Conservation (phyloP, 768 basidiomycete genomes). For the Kwoniella shandongensis region DNA sequence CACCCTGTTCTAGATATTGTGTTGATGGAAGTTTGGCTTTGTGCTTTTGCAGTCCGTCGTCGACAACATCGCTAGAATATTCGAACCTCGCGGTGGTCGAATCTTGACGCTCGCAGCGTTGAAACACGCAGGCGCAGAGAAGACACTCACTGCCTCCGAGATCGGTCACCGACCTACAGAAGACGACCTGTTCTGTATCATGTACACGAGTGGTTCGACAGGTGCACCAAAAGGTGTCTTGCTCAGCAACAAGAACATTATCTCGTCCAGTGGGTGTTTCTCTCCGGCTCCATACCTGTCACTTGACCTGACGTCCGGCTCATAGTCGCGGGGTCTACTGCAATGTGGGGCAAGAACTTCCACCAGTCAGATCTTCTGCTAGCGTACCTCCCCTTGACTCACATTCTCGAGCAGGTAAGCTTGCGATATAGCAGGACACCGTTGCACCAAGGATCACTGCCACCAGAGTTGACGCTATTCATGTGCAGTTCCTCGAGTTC, state of each 20-base stretch:
- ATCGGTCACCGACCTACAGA: constrained; percentile 55
- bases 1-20: too few species aligned
- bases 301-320: too few species aligned
- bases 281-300: neutral
- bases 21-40: too few species aligned
- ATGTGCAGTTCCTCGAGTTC: constrained; percentile 51
- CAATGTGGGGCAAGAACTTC: constrained; percentile 20
- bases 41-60: constrained; percentile 55
- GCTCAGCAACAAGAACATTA: constrained; percentile 78
- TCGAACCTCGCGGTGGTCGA: constrained; percentile 59
- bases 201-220: constrained; percentile 74
- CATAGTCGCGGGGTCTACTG: constrained; percentile 22
- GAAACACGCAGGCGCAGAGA: constrained; percentile 62
- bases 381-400: constrained; percentile 46
- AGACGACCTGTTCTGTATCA: constrained; percentile 65
- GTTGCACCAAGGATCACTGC: too few species aligned
- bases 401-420: constrained; percentile 49
- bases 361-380: constrained; percentile 31
- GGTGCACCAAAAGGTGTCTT: constrained; percentile 91
- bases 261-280: constrained; percentile 61
- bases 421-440: too few species aligned
- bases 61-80: constrained; percentile 59
- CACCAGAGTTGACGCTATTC: too few species aligned
- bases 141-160: constrained; percentile 60
- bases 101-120: constrained; percentile 68